Evolutionary conservation across 2,329 filamentous ascomycete species (phyloP), one percentile per base, ranked within the genome.

Genomic region (Apiospora malaysiana): DNA sequence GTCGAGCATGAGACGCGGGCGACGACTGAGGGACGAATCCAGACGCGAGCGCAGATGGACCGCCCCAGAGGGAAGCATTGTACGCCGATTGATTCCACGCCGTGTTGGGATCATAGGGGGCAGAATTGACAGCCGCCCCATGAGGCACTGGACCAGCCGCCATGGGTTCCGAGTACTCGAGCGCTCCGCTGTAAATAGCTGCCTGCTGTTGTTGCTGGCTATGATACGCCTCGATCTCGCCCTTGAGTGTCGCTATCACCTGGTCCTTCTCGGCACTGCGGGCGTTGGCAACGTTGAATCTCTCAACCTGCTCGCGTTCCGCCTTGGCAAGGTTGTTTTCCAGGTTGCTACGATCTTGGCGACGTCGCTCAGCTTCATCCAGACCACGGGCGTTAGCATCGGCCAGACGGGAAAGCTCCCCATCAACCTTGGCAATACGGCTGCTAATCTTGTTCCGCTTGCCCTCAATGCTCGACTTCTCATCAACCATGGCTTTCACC

Each of bases 361-460:
- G 84, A 49, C 86, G 85, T 12, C 88, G 86, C 75, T 90, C 89
- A 70, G 89, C 91, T 78, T 91, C 90, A 73, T 90, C 87, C 25
- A 91, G 83, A 0, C 89, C 90, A 67, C 90, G 87, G 68, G 85
- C 86, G 78, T 93, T 93, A 75, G 92, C 92, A 75, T 92, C 89
- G 32, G 87, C 86, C 75, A 94, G 90, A 75, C 90, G 90, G 70
- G 90, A 89, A 75, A 92, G 87, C 80, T 94, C 92, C 74, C 89
- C 90, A 74, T 92, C 90, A 32, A 94, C 89, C 83, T 93, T 93
- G 77, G 87, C 86, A 75, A 93, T 91, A 68, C 93, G 90, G 37
- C 88, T 86, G 70, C 89, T 88, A 56, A 94, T 90, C 82, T 93
- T 93, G 82, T 93, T 93, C 68, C 89, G 88, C 80, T 93, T 93